Conservation (phyloP, 1,284 basidiomycete species). For the Marasmius sp. region DNA sequence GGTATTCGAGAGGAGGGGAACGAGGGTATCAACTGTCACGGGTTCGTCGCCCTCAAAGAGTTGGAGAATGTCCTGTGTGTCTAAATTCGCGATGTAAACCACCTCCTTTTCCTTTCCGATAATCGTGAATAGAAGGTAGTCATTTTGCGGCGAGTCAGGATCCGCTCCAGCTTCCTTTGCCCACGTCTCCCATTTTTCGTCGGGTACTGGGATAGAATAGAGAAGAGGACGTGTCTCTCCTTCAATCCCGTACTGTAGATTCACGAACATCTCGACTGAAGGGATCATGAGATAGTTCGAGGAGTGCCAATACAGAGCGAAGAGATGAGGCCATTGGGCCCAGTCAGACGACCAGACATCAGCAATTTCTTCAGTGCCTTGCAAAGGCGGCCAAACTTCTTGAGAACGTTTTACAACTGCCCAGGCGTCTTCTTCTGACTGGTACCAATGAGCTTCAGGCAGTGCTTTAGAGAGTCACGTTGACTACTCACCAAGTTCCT, state of each 20-base stretch:
- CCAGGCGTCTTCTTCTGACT: slow-evolving; percentile 6
- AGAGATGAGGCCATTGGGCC: slow-evolving; percentile 29
- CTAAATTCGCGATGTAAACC: slow-evolving; percentile 14
- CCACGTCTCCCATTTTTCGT: not conserved
- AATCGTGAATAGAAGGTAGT: slow-evolving; percentile 16
- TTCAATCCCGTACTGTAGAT: slow-evolving; percentile 30
- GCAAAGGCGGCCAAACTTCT: slow-evolving; percentile 24
- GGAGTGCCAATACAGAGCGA: slow-evolving; percentile 32
- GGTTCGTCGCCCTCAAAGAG: not conserved
- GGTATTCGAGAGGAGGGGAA: slow-evolving; percentile 10
- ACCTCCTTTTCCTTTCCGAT: slow-evolving; percentile 3
- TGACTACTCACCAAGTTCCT: too few relatives aligned
- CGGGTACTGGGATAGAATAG: slow-evolving; percentile 19
- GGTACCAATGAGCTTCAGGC: not conserved
- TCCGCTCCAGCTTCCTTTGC: not conserved
- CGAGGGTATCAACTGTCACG: not conserved
- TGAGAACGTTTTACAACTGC: slow-evolving; percentile 22
- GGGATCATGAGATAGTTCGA: slow-evolving; percentile 34
- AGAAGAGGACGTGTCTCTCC: slow-evolving; percentile 33
- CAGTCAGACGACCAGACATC: slow-evolving; percentile 33
- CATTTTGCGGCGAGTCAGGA: not conserved
- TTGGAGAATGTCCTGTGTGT: not conserved
- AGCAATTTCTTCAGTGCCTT: slow-evolving; percentile 15
- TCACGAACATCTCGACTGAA: slow-evolving; percentile 36
- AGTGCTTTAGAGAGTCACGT: not conserved